Evolutionary conservation across 2,329 filamentous ascomycete species (phyloP), one percentile per base, ranked within the genome.

Genomic region (Penicillium sp.): DNA sequence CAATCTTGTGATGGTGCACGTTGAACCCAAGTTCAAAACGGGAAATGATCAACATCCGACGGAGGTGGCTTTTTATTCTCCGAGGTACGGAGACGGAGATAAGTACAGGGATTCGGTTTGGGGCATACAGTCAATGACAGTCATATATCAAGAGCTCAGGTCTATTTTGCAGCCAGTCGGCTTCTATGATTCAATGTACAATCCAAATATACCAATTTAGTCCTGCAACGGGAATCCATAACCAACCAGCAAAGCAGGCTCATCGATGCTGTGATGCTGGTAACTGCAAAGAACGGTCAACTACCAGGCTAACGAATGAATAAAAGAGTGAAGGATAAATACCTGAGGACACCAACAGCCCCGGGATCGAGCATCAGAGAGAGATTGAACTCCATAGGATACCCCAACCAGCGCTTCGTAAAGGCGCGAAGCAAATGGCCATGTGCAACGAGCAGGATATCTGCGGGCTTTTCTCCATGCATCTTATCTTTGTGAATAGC

Each of bases 351-450:
- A 11, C 66, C 69, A 44, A 76, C 65, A 1, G 66, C 73, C 2
- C 74, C 74, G 3, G 74, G 74, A 38, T 70, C 64, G 30, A 77
- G 58, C 69, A 75, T 75, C 67, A 77, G 64, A 10, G 66, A 57
- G 18, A 77, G 52, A 4, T 64, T 61, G 33, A 69, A 68, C n/a
- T 70, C 70, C 53, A 77, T 53, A 1, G 70, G 59, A 52, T 70
- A 72, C 3, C 64, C 64, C 38, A 77, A 51, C 75, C 75, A 78
- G 8, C 75, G 60, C 60, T 75, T 77, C 2, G 70, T 68, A 50
- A 78, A 76, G 3, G 68, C 72, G 25, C 75, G 71, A 4, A 77
- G 67, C 14, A 76, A 66, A 54, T 71, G 73, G 8, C 74, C 75
- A 51, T 77, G 73, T 1, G 74, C 67, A 25, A 74, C 66, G 43